A percentile compares a stretch with the other conserved stretches of the same genome.
Evolutionary conservation across 805 yeast genomes (phyloP).

Genomic region (Helenozyma baotianmanensis): DNA sequence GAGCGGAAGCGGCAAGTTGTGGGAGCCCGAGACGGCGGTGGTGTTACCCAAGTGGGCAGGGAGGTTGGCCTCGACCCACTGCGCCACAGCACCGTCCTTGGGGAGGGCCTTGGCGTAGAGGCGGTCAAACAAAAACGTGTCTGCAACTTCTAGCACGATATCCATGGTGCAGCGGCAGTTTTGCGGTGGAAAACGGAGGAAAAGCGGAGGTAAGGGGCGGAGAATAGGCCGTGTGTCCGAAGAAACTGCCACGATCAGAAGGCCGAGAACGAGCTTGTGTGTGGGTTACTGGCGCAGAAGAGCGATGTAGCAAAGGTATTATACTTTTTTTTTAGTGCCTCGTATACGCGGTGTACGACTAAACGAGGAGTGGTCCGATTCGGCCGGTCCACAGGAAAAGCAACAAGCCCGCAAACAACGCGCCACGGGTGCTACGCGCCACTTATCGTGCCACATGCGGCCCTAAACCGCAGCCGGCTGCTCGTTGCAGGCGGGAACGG

Average conservation of each 20-base stretch:
- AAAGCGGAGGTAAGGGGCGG: background rate
- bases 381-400: no score
- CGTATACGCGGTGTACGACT: conserved; percentile 7
- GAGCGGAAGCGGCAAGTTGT: conserved; percentile 13
- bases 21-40: conserved; percentile 9
- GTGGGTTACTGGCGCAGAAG: no score
- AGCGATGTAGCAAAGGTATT: background rate
- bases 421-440: no score
- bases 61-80: conserved; percentile 10
- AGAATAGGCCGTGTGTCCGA: background rate
- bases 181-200: background rate
- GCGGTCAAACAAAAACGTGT: conserved; percentile 69
- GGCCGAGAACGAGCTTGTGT: no score
- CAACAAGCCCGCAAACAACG: no score
- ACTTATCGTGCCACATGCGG: no score
- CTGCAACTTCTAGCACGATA: conserved; percentile 78
- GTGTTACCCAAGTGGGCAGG: conserved; percentile 7
- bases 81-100: conserved; percentile 39
- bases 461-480: no score
- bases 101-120: conserved; percentile 71
- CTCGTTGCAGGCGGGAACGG: no score
- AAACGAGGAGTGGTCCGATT: conserved; percentile 11
- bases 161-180: conserved; percentile 54
- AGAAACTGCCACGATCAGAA: conserved; percentile 2
- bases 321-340: background rate